phyloP scores from a whole-genome alignment of 2,329 filamentous ascomycete species.

The Pseudogymnoascus sp. region DNA sequence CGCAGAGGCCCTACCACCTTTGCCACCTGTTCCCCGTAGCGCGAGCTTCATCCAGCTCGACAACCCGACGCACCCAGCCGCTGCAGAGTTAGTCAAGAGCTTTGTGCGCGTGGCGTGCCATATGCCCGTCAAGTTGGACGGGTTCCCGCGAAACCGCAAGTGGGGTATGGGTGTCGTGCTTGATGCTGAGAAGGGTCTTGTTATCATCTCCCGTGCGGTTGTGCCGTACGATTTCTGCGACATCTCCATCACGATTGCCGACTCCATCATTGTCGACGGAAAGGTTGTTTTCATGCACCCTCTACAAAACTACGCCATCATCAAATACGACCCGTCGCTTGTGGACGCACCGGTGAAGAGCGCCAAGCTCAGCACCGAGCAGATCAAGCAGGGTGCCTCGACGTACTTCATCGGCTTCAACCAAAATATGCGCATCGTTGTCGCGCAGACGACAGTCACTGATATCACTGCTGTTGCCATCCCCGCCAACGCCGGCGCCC shows the following conservation, averaged over 20 bases:
- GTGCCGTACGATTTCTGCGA: slow-evolving; percentile 96
- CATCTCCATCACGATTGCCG: slow-evolving; percentile 90
- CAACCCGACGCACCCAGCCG: slow-evolving; percentile 77
- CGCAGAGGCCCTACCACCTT: slow-evolving; percentile 69
- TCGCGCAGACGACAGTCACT: slow-evolving; percentile 88
- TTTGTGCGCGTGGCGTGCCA: slow-evolving; percentile 90
- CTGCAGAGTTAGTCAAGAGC: slow-evolving; percentile 87
- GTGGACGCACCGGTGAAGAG: slow-evolving; percentile 92
- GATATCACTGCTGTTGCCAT: slow-evolving; percentile 97
- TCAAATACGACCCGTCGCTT: slow-evolving; percentile 87
- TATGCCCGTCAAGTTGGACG: slow-evolving; percentile 93
- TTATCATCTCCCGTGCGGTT: slow-evolving; percentile 87
- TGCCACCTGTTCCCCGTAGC: slow-evolving; percentile 63
- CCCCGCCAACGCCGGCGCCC: slow-evolving; percentile 83
- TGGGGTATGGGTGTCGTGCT: slow-evolving; percentile 97
- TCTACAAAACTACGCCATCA: slow-evolving; percentile 90
- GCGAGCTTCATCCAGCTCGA: slow-evolving; percentile 90
- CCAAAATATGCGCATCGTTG: slow-evolving; percentile 85
- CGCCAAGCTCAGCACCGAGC: slow-evolving; percentile 71
- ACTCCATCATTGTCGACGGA: slow-evolving; percentile 88
- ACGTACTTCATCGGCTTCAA: slow-evolving; percentile 99
- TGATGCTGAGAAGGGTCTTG: slow-evolving; percentile 89
- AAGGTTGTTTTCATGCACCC: slow-evolving; percentile 96
- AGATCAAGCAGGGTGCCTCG: slow-evolving; percentile 85
- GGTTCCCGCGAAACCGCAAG: slow-evolving; percentile 91